phyloP scores from a whole-genome alignment of 2,329 filamentous ascomycete genomes.

The Plenodomus lindquistii region DNA sequence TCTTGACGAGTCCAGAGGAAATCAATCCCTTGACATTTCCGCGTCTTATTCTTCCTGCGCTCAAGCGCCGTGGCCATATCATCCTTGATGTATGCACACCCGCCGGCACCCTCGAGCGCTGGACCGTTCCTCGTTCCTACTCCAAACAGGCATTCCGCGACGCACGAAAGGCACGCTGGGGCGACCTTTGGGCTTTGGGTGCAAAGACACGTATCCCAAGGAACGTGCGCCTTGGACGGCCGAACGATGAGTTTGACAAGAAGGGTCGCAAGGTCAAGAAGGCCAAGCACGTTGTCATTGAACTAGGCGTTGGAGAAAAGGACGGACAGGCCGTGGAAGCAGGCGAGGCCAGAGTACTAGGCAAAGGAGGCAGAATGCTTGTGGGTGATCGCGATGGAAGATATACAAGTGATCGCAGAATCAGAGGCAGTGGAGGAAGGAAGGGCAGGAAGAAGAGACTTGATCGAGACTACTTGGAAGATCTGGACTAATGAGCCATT shows the following conservation, averaged over 20 bases:
- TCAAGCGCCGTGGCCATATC: constrained; percentile 88
- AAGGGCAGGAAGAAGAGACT: constrained; percentile 44
- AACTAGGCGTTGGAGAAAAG: constrained; percentile 32
- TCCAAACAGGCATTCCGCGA: constrained; percentile 85
- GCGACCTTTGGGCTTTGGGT: constrained; percentile 92
- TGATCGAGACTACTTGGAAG: constrained; percentile 20
- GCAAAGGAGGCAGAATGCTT: constrained; percentile 25
- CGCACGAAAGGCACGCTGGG: constrained; percentile 87
- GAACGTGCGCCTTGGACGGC: constrained; percentile 62
- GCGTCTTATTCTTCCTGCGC: constrained; percentile 73
- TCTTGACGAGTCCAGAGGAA: constrained; percentile 37
- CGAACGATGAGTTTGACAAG: constrained; percentile 46
- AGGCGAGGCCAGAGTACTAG: constrained; percentile 17
- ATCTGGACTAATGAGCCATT: constrained; percentile 9
- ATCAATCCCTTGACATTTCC: constrained; percentile 69
- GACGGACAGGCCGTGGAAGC: constrained; percentile 26
- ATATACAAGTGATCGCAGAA: constrained; percentile 40
- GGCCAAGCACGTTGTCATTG: constrained; percentile 35
- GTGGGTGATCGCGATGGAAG: constrained; percentile 36
- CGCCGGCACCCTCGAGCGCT: constrained; percentile 82
- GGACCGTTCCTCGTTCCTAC: constrained; percentile 85
- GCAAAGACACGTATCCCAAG: constrained; percentile 79
- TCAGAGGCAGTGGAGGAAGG: constrained; percentile 42
- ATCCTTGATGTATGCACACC: constrained; percentile 91
- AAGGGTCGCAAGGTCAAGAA: constrained; percentile 42